Base-by-base conservation (phyloP, 371 early-diverging fungal species). In the Batrachochytrium dendrobatidis region DNA sequence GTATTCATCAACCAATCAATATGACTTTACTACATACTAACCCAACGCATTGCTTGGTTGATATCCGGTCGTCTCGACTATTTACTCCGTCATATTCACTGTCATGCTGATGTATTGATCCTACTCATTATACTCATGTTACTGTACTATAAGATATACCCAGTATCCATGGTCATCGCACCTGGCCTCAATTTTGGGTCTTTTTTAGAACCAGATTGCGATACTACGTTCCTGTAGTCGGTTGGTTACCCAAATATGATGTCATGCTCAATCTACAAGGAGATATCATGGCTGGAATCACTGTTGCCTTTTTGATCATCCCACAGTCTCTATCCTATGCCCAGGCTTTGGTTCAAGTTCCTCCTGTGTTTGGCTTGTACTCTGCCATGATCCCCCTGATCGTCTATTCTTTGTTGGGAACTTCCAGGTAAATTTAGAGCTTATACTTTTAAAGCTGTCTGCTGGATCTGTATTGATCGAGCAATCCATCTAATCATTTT, bases 241-340 rank as follows among this genome's bases (percentile, higher is more conserved):
- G 86, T 29, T 95, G 95, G 95, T 70, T 93, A 10, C 93, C 93
- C 0, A 66, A 69, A 22, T 95, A 94, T 73, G 15, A 63, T 15
- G 18, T 63, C 17, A 4, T 17, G 17, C 26, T 58, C 22, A 57
- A 70, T 53, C 60, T 76, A 20, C 66, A 60, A 43, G 30, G 46
- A 18, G 95, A 95, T 69, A 60, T 89, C 18, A 70, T 89, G 32
- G 93, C 95, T 15, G 94, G 92, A 29, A 71, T 91, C 32, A 92
- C 93, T 10, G 84, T 95, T 8, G 84, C 92, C 15, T 90, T 87
- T 60, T 66, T 94, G 67, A 74, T 95, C 28, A 61, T 95, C 17
- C 95, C 94, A 1, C 92, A 91, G 68, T 84, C 81, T 31, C 73
- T 96, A 46, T 90, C 93, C 24, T 96, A 96, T 73, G 89, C 92